Percentiles rank a stretch among this genome's conserved stretches.
These are phyloP conservation scores for Corinectria fuckeliana DNA, from an alignment of 2,329 filamentous ascomycete species.

Conservation along the genomic window DNA sequence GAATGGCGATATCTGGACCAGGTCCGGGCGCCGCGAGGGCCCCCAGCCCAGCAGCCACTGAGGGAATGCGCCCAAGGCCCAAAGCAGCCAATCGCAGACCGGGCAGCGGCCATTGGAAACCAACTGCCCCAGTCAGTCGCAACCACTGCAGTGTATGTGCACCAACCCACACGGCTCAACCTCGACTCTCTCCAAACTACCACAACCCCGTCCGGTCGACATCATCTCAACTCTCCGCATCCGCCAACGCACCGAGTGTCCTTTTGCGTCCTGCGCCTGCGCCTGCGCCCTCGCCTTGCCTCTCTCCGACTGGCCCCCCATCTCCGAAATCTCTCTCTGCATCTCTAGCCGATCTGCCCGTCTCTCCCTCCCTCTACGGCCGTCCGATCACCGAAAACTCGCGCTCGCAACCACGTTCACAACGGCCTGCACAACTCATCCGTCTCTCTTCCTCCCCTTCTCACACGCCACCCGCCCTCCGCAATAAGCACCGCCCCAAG, in stretches of 20 bases:
- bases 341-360: constrained; percentile 12
- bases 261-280: neutral
- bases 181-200: constrained; percentile 17
- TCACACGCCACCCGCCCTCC: neutral
- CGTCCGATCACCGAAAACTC: neutral
- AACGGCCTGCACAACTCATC: neutral
- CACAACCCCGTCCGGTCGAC: constrained; percentile 19
- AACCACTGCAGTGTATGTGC: constrained; percentile 25
- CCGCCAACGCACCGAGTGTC: neutral
- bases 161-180: constrained; percentile 25
- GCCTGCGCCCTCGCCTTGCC: constrained; percentile 17
- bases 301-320: neutral
- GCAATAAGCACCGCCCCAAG: constrained; percentile 40
- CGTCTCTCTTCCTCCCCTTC: neutral
- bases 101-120: constrained; percentile 28
- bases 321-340: constrained; percentile 17
- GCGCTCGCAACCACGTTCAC: constrained; percentile 8
- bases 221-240: constrained; percentile 3
- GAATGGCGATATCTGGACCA: constrained; percentile 16
- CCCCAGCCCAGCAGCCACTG: neutral
- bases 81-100: constrained; percentile 28
- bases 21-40: constrained; percentile 26
- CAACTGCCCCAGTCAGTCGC: constrained; percentile 33
- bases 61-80: neutral
- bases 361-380: neutral